Base-by-base conservation (phyloP, 495 filamentous ascomycete species). In the Darksidea phi region DNA sequence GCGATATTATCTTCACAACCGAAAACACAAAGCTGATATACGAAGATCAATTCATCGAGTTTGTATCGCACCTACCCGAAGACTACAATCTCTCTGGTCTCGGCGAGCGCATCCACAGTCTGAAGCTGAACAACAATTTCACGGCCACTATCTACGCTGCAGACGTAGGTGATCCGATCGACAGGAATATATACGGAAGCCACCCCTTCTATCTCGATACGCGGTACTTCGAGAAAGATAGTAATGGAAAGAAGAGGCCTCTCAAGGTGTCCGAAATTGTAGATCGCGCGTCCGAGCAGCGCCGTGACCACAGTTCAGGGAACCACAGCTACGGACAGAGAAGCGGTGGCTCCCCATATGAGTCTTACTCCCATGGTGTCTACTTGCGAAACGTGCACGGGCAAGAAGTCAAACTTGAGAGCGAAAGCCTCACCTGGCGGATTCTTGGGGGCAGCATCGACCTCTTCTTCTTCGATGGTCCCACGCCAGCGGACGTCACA, bases 391-490 rank as follows among this genome's bases (percentile, higher is more conserved):
- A 86, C 69, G 78, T 84, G 10, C 90, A 95, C 68, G 86, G 84
- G 6, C 88, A 91, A 61, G 90, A 95, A 64, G 78, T 91, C 0
- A 72, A 91, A 17, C 73, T 91, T 57, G 75, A 77, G 26, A 77
- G 85, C 1, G 71, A 82, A 3, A 85, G 83, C 51, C 79, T 95
- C 64, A 90, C 86, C 4, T 95, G 90, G 89, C 82, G 90, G 38
- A 78, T 84, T 1, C 69, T 87, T 2, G 84, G 84, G 54, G 84
- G 84, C 18, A 82, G 76, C 63, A 79, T 87, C 45, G 84, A 86
- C 59, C 68, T 86, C 56, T 85, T 83, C 54, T 81, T 87, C 73
- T 86, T 82, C 61, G 74, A 82, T 36, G 84, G 84, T 0, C 84
- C 84, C 6, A 78, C 77, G 0, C 79, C 79, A 50, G 72, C 68